Base-by-base conservation (phyloP, 2,329 filamentous ascomycete species). In the Scleromitrula shiraiana region DNA sequence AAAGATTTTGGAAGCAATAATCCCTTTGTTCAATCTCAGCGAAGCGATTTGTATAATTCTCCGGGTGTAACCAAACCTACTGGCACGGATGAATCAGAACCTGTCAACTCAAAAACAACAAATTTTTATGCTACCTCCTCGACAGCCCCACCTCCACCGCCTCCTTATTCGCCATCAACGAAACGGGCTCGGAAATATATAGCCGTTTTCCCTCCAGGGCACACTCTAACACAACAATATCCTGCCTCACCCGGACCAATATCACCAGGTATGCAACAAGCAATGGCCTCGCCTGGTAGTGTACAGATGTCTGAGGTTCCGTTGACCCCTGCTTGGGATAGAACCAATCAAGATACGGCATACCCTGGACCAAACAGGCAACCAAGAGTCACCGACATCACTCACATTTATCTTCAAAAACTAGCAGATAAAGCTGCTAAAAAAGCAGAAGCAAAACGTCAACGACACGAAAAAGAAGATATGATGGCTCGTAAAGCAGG, bases 391-490 rank as follows among this genome's bases (percentile, higher is more conserved):
- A 43, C 53, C 5, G 22, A 46, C 7, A 36, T 60, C 4, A 43
- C 52, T 33, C 41, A 36, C 7, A 37, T 35, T 27, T 35, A 47
- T 42, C 45, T 41, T 12, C 37, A 47, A 23, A 23, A 41, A 41
- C 24, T 47, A 4, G 26, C 29, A 35, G 45, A 47, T n/a, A 36
- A 47, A 47, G 49, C 55, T 15, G 57, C 60, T 3, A 55, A 51
- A 23, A 63, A 64, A 43, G 56, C 54, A 7, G 62, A 65, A 53
- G 52, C 69, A 36, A 70, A 70, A 59, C 74, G 73, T 49, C 73
- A 70, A 51, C 76, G 71, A 17, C 73, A 76, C 49, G 82, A 87
- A 61, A 83, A 82, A 51, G 82, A 87, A 63, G 83, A 87, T 33
- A 71, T 70, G 2, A 57, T 75, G 15, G 79, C 76, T 1, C 72